Evolutionary conservation across 108 stramenopile genomes (phyloP).

Genomic region (Aureococcus anophagefferens): DNA sequence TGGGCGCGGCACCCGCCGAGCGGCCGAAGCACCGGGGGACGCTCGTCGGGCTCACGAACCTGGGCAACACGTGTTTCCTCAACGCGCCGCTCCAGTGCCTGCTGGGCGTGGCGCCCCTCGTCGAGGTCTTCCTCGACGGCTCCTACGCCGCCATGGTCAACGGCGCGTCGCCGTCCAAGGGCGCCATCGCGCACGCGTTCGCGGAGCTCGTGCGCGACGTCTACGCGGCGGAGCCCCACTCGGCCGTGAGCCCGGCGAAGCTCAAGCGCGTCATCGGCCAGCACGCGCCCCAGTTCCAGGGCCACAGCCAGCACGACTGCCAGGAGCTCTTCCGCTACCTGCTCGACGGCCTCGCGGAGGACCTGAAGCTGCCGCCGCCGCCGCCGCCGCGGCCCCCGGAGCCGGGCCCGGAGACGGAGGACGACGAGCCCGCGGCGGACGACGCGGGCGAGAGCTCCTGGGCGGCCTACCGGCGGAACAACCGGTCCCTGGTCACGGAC

Average conservation of each 20-base stretch:
- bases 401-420: not conserved
- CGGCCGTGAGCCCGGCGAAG: slow-evolving; percentile 25
- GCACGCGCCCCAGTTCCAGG: slow-evolving; percentile 38
- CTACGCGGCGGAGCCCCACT: slow-evolving; percentile 3
- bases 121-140: slow-evolving; percentile 25
- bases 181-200: slow-evolving; percentile 22
- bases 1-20: too few species aligned
- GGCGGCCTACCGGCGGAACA: not conserved
- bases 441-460: not conserved
- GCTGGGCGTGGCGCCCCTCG: slow-evolving; percentile 23
- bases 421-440: not conserved
- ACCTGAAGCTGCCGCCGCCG: slow-evolving; percentile 28
- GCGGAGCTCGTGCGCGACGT: slow-evolving; percentile 18
- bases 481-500: slow-evolving; percentile 22
- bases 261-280: slow-evolving; percentile 34
- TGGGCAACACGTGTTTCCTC: slow-evolving; percentile 58
- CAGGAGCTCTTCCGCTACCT: slow-evolving; percentile 41
- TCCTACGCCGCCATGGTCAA: not conserved
- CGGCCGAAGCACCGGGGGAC: too few species aligned
- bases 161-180: slow-evolving; percentile 13
- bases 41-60: slow-evolving; percentile 27
- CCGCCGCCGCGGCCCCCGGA: slow-evolving; percentile 14
- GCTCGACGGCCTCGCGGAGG: slow-evolving; percentile 37
- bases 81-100: slow-evolving; percentile 46
- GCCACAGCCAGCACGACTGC: slow-evolving; percentile 45